Percentiles rank a stretch among this genome's conserved stretches.
Conservation (phyloP, 1,284 basidiomycete species). For the Somion occarium region DNA sequence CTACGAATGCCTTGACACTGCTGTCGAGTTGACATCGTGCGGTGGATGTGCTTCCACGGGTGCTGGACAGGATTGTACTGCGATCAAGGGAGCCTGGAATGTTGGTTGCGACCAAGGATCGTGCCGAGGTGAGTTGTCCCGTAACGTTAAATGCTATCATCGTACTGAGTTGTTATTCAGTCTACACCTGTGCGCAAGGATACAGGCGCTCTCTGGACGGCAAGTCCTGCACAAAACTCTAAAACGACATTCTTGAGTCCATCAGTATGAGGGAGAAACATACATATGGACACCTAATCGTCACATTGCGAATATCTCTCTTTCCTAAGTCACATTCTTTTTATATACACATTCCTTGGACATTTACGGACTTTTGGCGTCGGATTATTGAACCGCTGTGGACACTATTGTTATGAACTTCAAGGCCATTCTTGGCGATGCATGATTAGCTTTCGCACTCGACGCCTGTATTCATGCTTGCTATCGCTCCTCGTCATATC, state of each 20-base stretch:
- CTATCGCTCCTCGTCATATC: not conserved
- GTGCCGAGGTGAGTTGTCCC: constrained; percentile 46
- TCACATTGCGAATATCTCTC: not conserved
- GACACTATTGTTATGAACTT: not conserved
- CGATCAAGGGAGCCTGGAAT: constrained; percentile 58
- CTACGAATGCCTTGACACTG: constrained; percentile 61
- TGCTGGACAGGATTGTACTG: constrained; percentile 66
- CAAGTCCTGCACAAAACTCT: constrained; percentile 47
- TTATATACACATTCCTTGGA: constrained; percentile 15
- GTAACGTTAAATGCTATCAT: constrained; percentile 9
- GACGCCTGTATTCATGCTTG: not conserved
- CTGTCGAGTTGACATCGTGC: constrained; percentile 57
- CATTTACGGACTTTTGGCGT: constrained; percentile 3
- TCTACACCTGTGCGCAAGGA: constrained; percentile 56
- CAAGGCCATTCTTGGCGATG: not conserved
- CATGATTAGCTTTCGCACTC: not conserved
- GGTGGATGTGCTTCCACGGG: constrained; percentile 68
- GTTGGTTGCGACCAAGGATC: constrained; percentile 61
- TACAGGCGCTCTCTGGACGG: constrained; percentile 46
- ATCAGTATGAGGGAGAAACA: too few species aligned
- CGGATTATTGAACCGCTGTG: not conserved
- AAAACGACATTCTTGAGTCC: constrained; percentile 15
- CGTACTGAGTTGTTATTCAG: constrained; percentile 27
- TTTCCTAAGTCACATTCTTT: not conserved
- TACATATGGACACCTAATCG: not conserved